Percentiles rank a stretch among this genome's conserved stretches.
phyloP scores from a whole-genome alignment of 345 rosid genomes.

The Syzygium grande region DNA sequence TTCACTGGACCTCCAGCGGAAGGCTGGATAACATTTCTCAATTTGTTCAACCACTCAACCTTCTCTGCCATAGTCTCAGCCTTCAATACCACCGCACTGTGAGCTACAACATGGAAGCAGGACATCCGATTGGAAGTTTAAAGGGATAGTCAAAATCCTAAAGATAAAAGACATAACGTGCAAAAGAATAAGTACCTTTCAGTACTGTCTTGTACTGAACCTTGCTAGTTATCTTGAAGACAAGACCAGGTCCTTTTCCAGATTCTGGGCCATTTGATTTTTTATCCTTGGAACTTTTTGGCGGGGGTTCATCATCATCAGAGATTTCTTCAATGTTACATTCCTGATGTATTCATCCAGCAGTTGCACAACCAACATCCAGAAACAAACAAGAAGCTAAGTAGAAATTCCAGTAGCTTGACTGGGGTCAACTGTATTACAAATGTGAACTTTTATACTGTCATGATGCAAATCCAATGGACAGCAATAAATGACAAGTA shows the following conservation, averaged over 20 bases:
- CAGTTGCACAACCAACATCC: background rate
- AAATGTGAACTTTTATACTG: background rate
- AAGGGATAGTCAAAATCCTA: background rate
- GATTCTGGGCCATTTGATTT: slow-evolving; percentile 78
- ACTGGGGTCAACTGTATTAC: background rate
- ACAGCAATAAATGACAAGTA: background rate
- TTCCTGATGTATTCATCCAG: slow-evolving; percentile 39
- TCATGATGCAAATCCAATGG: background rate
- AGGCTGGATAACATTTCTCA: slow-evolving; percentile 58
- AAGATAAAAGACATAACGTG: background rate
- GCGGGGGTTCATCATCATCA: slow-evolving; percentile 66
- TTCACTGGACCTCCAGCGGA: slow-evolving; percentile 48
- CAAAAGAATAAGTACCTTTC: slow-evolving; percentile 5
- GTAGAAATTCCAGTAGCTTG: background rate
- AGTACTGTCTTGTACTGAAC: slow-evolving; percentile 78
- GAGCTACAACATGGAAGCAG: slow-evolving; percentile 41
- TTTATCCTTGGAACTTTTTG: slow-evolving; percentile 79
- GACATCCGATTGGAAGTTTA: background rate
- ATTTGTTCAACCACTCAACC: slow-evolving; percentile 78
- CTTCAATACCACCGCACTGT: slow-evolving; percentile 72
- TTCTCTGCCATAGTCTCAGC: slow-evolving; percentile 86
- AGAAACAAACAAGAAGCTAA: background rate
- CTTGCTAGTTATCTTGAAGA: slow-evolving; percentile 79
- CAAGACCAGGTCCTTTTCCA: slow-evolving; percentile 53
- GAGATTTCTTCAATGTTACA: slow-evolving; percentile 73